Evolutionary conservation across 2,329 filamentous ascomycete genomes (phyloP).

Genomic region (Esteya vermicola): DNA sequence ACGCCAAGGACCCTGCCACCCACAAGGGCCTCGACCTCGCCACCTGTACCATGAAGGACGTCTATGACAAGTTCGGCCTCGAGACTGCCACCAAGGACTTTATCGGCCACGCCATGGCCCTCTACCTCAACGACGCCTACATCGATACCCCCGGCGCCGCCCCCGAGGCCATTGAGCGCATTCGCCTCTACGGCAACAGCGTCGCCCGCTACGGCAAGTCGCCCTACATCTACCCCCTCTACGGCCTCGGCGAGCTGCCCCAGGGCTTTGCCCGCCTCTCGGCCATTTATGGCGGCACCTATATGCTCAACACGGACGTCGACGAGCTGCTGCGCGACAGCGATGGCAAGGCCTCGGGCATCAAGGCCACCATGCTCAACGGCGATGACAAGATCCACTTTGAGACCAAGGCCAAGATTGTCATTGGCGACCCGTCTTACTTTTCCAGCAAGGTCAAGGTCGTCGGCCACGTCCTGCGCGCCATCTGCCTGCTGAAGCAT

Average conservation of each 20-base stretch:
- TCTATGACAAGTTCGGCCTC: constrained; percentile 95
- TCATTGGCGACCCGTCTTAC: constrained; percentile 92
- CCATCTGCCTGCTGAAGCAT: constrained; percentile 95
- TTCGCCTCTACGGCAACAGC: constrained; percentile 92
- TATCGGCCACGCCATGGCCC: constrained; percentile 94
- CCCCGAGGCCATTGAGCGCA: constrained; percentile 77
- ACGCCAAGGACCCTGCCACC: constrained; percentile 64
- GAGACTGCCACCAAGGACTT: constrained; percentile 86
- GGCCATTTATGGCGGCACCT: constrained; percentile 96
- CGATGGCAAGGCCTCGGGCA: constrained; percentile 73
- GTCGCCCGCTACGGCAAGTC: constrained; percentile 97
- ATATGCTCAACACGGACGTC: constrained; percentile 95
- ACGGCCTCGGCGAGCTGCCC: constrained; percentile 90
- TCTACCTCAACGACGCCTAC: constrained; percentile 85
- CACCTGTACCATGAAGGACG: constrained; percentile 85
- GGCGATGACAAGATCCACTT: constrained; percentile 80
- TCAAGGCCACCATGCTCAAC: constrained; percentile 94
- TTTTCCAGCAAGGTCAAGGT: constrained; percentile 83
- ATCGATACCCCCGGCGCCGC: constrained; percentile 59
- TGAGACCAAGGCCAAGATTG: constrained; percentile 89
- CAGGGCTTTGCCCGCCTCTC: constrained; percentile 96
- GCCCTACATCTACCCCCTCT: constrained; percentile 97
- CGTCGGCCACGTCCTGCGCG: constrained; percentile 80
- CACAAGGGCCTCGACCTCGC: constrained; percentile 82
- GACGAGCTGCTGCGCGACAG: constrained; percentile 80